Evolutionary conservation across 805 yeast genomes (phyloP).

Genomic region (Kregervanrija fluxuum): DNA sequence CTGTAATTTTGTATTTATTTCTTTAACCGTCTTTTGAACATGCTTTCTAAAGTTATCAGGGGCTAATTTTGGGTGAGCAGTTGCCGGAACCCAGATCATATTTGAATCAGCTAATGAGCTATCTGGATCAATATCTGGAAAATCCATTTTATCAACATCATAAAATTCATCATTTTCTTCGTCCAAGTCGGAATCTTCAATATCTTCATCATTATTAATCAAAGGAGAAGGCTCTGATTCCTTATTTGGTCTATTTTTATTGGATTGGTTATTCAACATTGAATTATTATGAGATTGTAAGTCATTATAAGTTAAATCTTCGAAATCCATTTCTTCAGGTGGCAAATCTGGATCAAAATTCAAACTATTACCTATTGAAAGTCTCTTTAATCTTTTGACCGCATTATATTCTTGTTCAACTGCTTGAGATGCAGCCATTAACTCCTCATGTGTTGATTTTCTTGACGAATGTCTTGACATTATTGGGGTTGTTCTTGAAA

Average conservation of each 20-base stretch:
- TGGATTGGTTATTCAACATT: neutral
- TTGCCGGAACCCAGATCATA: constrained; percentile 92
- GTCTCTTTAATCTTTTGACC: constrained; percentile 65
- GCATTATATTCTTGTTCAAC: constrained; percentile 68
- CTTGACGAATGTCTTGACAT: constrained; percentile 10
- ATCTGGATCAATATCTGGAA: constrained; percentile 11
- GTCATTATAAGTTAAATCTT: constrained; percentile 6
- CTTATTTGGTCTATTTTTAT: neutral
- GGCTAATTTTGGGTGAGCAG: constrained; percentile 87
- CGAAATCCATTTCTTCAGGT: constrained; percentile 21
- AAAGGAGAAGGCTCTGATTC: neutral
- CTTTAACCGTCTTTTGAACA: constrained; percentile 52
- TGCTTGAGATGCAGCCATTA: constrained; percentile 61
- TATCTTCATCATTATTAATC: constrained; percentile 8
- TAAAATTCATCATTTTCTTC: too few relatives aligned
- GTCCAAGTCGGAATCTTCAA: constrained; percentile 1
- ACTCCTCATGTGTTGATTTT: constrained; percentile 31
- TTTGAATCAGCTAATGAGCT: constrained; percentile 6
- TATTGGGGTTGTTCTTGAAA: neutral
- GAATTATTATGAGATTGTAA: neutral
- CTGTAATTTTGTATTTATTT: constrained; percentile 35
- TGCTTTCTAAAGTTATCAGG: constrained; percentile 77
- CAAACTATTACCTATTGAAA: constrained; percentile 59
- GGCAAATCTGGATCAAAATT: constrained; percentile 69
- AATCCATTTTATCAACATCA: constrained; percentile 2